These are phyloP conservation scores for Cucurbita maxima DNA, from an alignment of 306 rosid genomes.

Conservation along the genomic window DNA sequence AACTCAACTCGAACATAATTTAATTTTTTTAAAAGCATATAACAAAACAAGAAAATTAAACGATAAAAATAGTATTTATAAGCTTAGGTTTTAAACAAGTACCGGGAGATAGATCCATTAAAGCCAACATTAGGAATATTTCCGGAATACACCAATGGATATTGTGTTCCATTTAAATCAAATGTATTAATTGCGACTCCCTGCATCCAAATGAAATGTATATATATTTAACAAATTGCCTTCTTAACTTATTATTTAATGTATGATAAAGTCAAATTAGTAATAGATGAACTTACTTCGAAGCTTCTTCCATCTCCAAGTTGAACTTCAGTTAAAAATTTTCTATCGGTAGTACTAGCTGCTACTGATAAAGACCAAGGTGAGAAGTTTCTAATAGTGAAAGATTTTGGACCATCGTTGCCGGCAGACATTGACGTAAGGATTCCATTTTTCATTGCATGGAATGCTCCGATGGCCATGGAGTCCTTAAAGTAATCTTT, in stretches of 20 bases:
- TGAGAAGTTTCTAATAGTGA: not conserved
- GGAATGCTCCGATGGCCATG: not conserved
- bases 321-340: not conserved
- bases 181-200: not conserved
- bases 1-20: no score
- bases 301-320: not conserved
- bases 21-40: no score
- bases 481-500: not conserved
- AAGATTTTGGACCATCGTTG: not conserved
- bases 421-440: not conserved
- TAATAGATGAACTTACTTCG: not conserved
- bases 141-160: not conserved
- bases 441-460: not conserved
- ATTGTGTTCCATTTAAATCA: not conserved
- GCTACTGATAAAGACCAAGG: not conserved
- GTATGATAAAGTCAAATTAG: no score
- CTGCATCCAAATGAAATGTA: not conserved
- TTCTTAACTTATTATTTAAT: no score
- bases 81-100: no score
- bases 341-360: not conserved
- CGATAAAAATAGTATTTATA: no score
- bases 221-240: no score
- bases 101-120: not conserved
- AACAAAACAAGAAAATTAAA: no score
- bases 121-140: not conserved